Evolutionary conservation across 2,329 filamentous ascomycete species (phyloP), one percentile per base, ranked within the genome.

Genomic region (Stagonosporopsis rhizophila): DNA sequence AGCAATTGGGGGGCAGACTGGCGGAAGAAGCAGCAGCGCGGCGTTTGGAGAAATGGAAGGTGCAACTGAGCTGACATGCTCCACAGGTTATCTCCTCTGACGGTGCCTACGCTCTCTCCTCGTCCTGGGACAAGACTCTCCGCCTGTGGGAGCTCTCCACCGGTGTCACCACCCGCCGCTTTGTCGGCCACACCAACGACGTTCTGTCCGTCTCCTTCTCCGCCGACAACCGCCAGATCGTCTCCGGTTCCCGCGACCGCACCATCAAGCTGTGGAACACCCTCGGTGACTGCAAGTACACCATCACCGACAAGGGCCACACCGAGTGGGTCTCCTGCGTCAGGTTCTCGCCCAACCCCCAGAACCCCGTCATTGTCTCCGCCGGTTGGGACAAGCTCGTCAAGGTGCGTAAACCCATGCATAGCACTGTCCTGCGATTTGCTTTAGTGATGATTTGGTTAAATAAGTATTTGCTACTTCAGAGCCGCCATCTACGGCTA

Each of bases 251-350:
- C 68, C 93, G 95, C 81, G 95, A 99, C 87, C 90, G 92, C 81
- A 92, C 91, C 78, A 98, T 99, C 88, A 99, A 98, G 91, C 89
- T 99, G 77, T 99, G 95, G 95, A 99, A 99, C 88, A 99, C 95
- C 75, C 92, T 99, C 70, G 95, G 95, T 83, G 95, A 99, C 89
- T 99, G 95, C 93, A 99, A 99, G 88, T 99, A 89, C 89, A 99
- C 94, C 85, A 98, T 99, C 87, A 96, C 92, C 83, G 95, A 99
- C 81, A 99, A 99, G 90, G 95, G 95, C 80, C 95, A 99, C 88
- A 92, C 92, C 82, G 95, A 99, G 83, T 99, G 95, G 95, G 95
- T 96, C 74, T 97, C 94, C 65, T 98, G 94, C 86, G 95, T 99
- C 73, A 90, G 95, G 82, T 99, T 99, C 91, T 96, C 91, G 84